A percentile compares a stretch with the other conserved stretches of the same genome.
Conservation (phyloP, 495 filamentous ascomycete genomes). For the Jackrogersella minutella region DNA sequence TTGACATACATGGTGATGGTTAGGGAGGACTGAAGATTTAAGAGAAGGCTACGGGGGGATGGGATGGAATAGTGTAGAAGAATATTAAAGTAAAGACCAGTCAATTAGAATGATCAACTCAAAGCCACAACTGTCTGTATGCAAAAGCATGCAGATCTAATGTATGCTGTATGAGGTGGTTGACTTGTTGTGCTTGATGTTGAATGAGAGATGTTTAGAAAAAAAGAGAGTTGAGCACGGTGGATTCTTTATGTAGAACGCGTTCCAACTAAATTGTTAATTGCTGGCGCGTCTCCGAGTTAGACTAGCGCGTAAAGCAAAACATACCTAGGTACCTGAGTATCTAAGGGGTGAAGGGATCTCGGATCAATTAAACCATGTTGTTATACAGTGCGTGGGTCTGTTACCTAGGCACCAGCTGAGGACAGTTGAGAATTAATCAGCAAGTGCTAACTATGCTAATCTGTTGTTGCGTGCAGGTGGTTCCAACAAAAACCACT, state of each 20-base stretch:
- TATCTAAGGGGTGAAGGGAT: slow-evolving; percentile 1
- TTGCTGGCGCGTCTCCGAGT: slow-evolving; percentile 28
- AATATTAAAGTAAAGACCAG: slow-evolving; percentile 1
- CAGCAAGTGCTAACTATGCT: slow-evolving; percentile 16
- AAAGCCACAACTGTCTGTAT: slow-evolving; percentile 26
- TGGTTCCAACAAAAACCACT: slow-evolving; percentile 33
- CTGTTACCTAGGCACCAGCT: slow-evolving; percentile 31
- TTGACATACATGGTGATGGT: slow-evolving; percentile 62
- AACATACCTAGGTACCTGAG: not conserved
- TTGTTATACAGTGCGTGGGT: slow-evolving; percentile 3
- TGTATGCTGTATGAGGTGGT: slow-evolving; percentile 23
- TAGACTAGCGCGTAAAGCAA: slow-evolving; percentile 36
- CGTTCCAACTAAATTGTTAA: slow-evolving; percentile 14
- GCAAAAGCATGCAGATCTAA: slow-evolving; percentile 25
- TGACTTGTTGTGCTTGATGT: slow-evolving; percentile 33
- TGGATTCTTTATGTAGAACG: slow-evolving; percentile 43
- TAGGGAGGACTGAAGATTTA: slow-evolving; percentile 15
- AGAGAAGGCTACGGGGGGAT: slow-evolving; percentile 19
- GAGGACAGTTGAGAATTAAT: slow-evolving; percentile 34
- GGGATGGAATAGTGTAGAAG: not conserved
- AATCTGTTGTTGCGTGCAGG: not conserved
- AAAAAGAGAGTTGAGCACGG: slow-evolving; percentile 22
- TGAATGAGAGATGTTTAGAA: slow-evolving; percentile 34
- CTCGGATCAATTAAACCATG: slow-evolving; percentile 35
- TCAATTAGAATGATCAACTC: slow-evolving; percentile 10